Base-by-base conservation (phyloP, 257 asterid genomes). In the Lantana camara region DNA sequence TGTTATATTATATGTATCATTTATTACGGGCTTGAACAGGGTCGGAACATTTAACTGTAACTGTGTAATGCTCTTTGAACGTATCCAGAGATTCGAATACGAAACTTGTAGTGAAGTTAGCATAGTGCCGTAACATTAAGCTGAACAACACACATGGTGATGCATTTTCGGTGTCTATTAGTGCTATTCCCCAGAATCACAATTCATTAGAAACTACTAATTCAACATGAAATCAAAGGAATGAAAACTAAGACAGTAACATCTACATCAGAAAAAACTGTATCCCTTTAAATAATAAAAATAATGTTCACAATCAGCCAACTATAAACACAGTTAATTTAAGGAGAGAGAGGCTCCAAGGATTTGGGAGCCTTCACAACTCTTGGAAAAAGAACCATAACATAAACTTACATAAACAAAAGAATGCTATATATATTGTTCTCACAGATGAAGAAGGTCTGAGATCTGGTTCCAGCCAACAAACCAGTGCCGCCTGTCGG, bases 381-480 rank as follows among this genome's bases (percentile, higher is more conserved):
- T 41, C 59, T 66, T 49, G 44, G 68, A 57, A 64, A 61, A 32
- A 17, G 63, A 64, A 41, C 14, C 55, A 17, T 14, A 23, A 55
- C 16, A 22, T 22, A 44, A 21, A 51, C 41, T 21, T 79, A 82
- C 60, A 63, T 69, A 75, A 75, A 79, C 38, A 75, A 73, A 66
- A 62, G 40, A 35, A 35, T 35, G 7, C 11, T 73, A 16, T 8
- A 3, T 78, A 60, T 54, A 59, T 5, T 27, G 4, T 61, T 55
- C 49, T 91, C 71, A 91, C 48, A 86, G 72, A 78, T 78, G 98
- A 70, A 84, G 95, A 64, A 83, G 95, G 75, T 83, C 88, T 11
- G 84, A 86, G 6, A 91, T 83, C 77, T 87, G 98, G 86, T 85
- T 83, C 98, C 98, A 88, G 57, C 90, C 96, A 60, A 78, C 60